phyloP scores from a whole-genome alignment of 805 yeast species.

The Zygoascus biomembranicola region DNA sequence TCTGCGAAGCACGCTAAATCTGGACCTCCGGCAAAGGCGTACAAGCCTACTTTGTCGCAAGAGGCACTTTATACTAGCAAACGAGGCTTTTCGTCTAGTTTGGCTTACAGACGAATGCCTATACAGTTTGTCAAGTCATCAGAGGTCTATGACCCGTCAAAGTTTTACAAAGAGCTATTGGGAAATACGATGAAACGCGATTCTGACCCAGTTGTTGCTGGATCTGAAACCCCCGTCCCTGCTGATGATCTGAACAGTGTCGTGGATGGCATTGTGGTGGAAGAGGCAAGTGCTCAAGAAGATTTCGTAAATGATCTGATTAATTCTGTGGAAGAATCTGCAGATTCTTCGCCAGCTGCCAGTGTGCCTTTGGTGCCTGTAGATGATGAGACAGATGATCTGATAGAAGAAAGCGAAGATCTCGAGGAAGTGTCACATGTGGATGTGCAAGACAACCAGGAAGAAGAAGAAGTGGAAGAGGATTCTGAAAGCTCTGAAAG shows the following conservation, averaged over 20 bases:
- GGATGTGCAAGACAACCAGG: neutral
- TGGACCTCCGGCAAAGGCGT: neutral
- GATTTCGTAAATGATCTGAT: neutral
- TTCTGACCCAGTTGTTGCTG: too few relatives aligned
- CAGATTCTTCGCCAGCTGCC: neutral
- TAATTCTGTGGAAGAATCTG: neutral
- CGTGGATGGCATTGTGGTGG: neutral
- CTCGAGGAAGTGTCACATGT: neutral
- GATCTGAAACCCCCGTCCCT: neutral
- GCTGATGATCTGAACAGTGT: neutral
- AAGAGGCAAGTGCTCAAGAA: neutral
- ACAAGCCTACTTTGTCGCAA: neutral
- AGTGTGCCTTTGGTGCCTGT: slow-evolving; percentile 2
- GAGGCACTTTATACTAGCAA: slow-evolving; percentile 1
- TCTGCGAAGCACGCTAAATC: too few relatives aligned
- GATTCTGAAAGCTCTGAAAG: neutral
- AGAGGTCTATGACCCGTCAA: neutral
- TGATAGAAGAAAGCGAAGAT: neutral
- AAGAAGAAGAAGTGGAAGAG: neutral
- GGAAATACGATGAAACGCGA: too few relatives aligned
- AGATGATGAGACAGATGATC: slow-evolving; percentile 8
- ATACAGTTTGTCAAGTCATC: slow-evolving; percentile 5
- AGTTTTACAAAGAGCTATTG: neutral
- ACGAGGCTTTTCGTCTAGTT: neutral
- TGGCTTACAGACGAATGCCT: slow-evolving; percentile 4